phyloP scores from a whole-genome alignment of 176 grass and related monocot genomes.

The Aegilops umbellulata region DNA sequence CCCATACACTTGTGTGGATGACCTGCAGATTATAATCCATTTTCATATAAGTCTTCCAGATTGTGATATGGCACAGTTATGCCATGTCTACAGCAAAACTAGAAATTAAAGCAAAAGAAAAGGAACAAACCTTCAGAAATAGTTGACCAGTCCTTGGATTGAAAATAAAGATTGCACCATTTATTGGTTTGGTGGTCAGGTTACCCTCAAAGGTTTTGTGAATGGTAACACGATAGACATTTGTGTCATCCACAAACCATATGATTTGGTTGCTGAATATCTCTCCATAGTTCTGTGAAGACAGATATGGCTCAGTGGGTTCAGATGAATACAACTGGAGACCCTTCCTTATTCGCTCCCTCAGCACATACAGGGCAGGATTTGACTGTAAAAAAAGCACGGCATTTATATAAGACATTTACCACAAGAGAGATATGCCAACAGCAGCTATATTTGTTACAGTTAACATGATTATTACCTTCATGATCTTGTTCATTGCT shows the following conservation, averaged over 20 bases:
- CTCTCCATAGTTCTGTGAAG: constrained; percentile 98
- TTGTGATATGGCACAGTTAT: neutral
- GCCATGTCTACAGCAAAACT: neutral
- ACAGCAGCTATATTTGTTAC: neutral
- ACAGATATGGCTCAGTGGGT: constrained; percentile 95
- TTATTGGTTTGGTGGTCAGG: constrained; percentile 96
- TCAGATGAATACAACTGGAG: constrained; percentile 97
- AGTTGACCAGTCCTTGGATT: constrained; percentile 97
- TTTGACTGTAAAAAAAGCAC: constrained; percentile 73
- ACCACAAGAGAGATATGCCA: neutral
- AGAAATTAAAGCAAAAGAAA: neutral
- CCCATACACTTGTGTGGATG: constrained; percentile 99
- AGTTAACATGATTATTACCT: constrained; percentile 53
- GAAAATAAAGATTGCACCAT: constrained; percentile 99
- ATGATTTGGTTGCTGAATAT: constrained; percentile 99
- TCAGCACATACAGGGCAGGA: constrained; percentile 91
- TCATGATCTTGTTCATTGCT: constrained; percentile 99
- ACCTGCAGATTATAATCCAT: constrained; percentile 52
- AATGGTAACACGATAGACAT: constrained; percentile 96
- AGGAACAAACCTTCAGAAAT: constrained; percentile 76
- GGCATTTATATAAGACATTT: neutral
- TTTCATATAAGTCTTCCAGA: neutral
- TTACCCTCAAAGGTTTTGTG: constrained; percentile 99
- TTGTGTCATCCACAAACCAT: constrained; percentile 99
- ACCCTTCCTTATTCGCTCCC: constrained; percentile 97